Evolutionary conservation across 75 land plant species (phyloP), one percentile per base, ranked within the genome.

Genomic region (Isoetes taiwanensis): DNA sequence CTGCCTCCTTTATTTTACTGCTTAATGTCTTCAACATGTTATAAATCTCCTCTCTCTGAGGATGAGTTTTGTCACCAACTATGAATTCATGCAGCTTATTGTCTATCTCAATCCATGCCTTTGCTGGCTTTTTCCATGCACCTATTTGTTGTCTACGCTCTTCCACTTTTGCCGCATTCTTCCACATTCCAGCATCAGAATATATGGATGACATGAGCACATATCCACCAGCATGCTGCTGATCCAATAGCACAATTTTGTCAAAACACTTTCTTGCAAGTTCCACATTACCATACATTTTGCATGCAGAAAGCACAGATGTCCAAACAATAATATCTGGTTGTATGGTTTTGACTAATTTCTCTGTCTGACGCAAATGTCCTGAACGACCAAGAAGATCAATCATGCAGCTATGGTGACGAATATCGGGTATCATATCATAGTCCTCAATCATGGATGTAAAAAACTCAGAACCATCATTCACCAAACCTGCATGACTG

Each of bases 151-250:
- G 32, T 72, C 55, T 72, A 28, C 41, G 26, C 21, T n/a, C 54
- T 31, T 75, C 50, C 2, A 67, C 58, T 3, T 38, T 54, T 24
- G 59, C 55, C 4, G 75, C 58, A 27, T 54, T 46, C 8, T 40
- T 58, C 79, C 75, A 72, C 56, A 43, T 67, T 10, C 64, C 67
- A 54, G 32, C 26, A 41, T 56, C 11, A 40, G 79, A 67, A 64
- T 72, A 72, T 1, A 68, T 67, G 41, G 71, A 72, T 24, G 79
- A 67, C 40, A 76, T 37, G 50, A 72, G 33, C 11, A 67, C 38
- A 50, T 71, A 76, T 9, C 71, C 63, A 52, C 60, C 64, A 16
- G 63, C 71, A 41, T 67, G 54, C 21, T 62, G 52, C 3, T 71
- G 67, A 14, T 76, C 61, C 38, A 72, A 31, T 35, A 63, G 58